Base-by-base conservation (phyloP, 2,329 filamentous ascomycete species). In the Dactylellina sp. region DNA sequence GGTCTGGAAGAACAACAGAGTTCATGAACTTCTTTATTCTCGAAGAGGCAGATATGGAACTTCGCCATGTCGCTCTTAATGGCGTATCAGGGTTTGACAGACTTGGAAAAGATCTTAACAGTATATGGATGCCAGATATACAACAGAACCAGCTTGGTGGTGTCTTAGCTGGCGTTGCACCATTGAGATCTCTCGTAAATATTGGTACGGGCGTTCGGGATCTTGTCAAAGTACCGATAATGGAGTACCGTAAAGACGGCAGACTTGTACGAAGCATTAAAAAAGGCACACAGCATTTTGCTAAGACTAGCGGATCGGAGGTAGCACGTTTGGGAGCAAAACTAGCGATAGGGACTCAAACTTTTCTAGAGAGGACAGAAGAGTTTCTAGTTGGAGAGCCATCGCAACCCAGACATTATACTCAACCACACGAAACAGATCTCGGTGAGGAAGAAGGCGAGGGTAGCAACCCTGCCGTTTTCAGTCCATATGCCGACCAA, bases 21-120 rank as follows among this genome's bases (percentile, higher is more conserved):
- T 96, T 99, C 79, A 98, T 98, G 93, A 99, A 99, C 81, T 97
- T 99, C 80, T 86, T 99, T 76, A 91, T 94, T 12, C 86, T 99
- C 0, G 95, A 99, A 77, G 89, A 91, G 76, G 89, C 95, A 1
- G 89, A 94, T 74, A 91, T 99, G 85, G 87, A 90, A 5, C 86
- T 99, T 60, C 88, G 91, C 11, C 93, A 94, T 80, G 91, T 91
- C 24, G 98, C 99, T 77, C 88, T 98, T 37, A 97, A 98, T 77
- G 95, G 96, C 25, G 87, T 97, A 0, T 89, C 89, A 6, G 95
- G 95, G 0, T 97, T 98, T 77, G 93, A 98, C 77, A 89, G 91
- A 55, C 85, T 99, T 1, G 93, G 95, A 61, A 88, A 93, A 80
- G 94, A 90, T 1, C 86, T 99, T 35, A 98, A 98, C 79, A 92